phyloP scores from a whole-genome alignment of 2,329 filamentous ascomycete genomes.

The Verticillium longisporum region DNA sequence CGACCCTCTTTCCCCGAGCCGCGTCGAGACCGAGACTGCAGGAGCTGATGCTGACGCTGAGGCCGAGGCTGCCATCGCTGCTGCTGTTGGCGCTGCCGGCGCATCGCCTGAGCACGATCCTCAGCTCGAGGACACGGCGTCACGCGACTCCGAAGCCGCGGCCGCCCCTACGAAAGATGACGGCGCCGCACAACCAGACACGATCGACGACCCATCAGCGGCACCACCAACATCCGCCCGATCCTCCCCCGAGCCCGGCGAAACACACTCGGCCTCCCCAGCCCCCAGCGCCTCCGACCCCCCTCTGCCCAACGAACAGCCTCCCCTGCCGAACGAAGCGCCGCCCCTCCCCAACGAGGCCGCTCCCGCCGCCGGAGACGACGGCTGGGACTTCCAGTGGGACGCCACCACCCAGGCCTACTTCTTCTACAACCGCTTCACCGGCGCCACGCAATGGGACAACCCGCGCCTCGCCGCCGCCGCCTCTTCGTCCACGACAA shows the following conservation, averaged over 20 bases:
- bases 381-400: conserved; percentile 79
- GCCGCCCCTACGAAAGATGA: neutral
- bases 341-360: conserved; percentile 37
- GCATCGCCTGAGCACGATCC: neutral
- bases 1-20: neutral
- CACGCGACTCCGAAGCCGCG: neutral
- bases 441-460: conserved; percentile 70
- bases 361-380: conserved; percentile 48
- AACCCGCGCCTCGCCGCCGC: conserved; percentile 62
- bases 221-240: neutral
- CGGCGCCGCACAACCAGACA: neutral
- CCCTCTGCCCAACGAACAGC: conserved; percentile 29
- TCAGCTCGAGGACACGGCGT: neutral
- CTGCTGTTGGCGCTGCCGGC: neutral
- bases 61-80: neutral
- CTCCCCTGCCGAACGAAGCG: conserved; percentile 25
- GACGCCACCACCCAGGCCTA: conserved; percentile 61
- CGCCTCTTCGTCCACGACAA: conserved; percentile 14
- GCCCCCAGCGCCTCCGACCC: conserved; percentile 14
- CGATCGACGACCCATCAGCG: neutral
- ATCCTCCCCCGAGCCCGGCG: conserved; percentile 10
- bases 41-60: too few relatives aligned
- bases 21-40: conserved; percentile 4
- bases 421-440: conserved; percentile 83
- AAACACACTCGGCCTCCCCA: conserved; percentile 3